phyloP scores from a whole-genome alignment of 345 rosid species.

The Linum trigynum region DNA sequence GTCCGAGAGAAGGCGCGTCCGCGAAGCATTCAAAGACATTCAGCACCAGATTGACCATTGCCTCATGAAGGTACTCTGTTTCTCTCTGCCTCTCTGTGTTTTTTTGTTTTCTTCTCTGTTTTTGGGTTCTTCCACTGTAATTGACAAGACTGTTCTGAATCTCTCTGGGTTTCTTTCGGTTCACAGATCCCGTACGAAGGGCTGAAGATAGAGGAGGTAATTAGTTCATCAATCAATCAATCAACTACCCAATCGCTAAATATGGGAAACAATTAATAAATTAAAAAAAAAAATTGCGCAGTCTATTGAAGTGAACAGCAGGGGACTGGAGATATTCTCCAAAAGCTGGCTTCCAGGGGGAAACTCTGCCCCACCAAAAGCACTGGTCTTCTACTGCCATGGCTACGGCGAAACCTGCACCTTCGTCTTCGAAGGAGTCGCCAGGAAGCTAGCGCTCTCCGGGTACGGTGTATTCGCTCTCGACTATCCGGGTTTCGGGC shows the following conservation, averaged over 20 bases:
- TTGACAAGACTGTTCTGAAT: neutral
- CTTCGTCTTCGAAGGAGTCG: slow-evolving; percentile 31
- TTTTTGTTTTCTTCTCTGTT: neutral
- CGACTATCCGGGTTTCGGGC: slow-evolving; percentile 96
- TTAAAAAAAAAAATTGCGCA: neutral
- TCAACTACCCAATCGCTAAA: too few relatives aligned
- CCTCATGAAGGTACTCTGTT: slow-evolving; percentile 18
- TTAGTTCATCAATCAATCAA: too few relatives aligned
- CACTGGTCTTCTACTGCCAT: slow-evolving; percentile 22
- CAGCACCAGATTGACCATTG: slow-evolving; percentile 21
- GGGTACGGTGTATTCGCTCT: slow-evolving; percentile 87
- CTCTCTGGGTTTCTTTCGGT: neutral
- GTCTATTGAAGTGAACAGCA: slow-evolving; percentile 14
- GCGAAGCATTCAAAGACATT: slow-evolving; percentile 19
- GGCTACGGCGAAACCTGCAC: slow-evolving; percentile 26
- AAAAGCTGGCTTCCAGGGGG: slow-evolving; percentile 20
- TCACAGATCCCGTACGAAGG: slow-evolving; percentile 18
- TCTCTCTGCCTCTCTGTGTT: neutral
- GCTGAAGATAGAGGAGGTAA: slow-evolving; percentile 18
- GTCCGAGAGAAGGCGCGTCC: slow-evolving; percentile 12
- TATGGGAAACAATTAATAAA: too few relatives aligned
- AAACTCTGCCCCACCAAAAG: slow-evolving; percentile 9
- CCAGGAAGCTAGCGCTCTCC: slow-evolving; percentile 67
- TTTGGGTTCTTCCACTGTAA: neutral
- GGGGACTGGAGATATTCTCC: slow-evolving; percentile 19